Base-by-base conservation (phyloP, 176 grass and related monocot species). In the Carex parvula region DNA sequence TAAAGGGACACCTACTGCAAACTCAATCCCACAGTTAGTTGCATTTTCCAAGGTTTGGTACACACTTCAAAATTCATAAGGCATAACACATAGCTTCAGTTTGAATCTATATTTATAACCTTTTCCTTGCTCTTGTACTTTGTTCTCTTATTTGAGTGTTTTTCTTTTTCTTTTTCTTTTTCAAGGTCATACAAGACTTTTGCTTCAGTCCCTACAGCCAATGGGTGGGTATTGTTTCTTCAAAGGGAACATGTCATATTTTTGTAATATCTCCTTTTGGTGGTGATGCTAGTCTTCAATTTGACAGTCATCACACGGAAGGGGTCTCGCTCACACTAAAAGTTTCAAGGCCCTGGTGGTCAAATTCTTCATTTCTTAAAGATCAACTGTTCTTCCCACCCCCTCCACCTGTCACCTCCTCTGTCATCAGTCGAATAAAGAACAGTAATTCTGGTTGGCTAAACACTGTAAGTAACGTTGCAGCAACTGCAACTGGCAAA, bases 181-280 rank as follows among this genome's bases (percentile, higher is more conserved):
- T 93, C 42, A 89, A 99, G 97, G 91, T 96, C 81, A 99, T 99
- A 85, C 97, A 99, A 67, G 97, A 99, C 62, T 92, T 99, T 62
- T 96, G 91, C 55, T 99, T 99, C 89, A 94, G 97, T 69, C 86
- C 94, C 81, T 96, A 89, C 72, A 99, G 97, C 86, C 97, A 99
- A 85, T 99, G 97, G 97, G 85, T 99, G 87, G 89, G 92, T 46
- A 89, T 99, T 80, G 97, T 99, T 84, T 99, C 97, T 80, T 90
- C 93, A 1, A 88, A 90, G 32, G 91, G 93, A 10, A 99, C 97
- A 33, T 92, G 91, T 22, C 97, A 99, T 85, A 91, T 99, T 73
- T 99, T 92, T 88, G 87, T 88, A 37, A 66, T 96, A 79, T 96
- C 93, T 56, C 97, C 97, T 78, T 99, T 99, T 79, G 97, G 97